phyloP scores from a whole-genome alignment of 1,139 yeast species.

The Geotrichum cucujoidarum region DNA sequence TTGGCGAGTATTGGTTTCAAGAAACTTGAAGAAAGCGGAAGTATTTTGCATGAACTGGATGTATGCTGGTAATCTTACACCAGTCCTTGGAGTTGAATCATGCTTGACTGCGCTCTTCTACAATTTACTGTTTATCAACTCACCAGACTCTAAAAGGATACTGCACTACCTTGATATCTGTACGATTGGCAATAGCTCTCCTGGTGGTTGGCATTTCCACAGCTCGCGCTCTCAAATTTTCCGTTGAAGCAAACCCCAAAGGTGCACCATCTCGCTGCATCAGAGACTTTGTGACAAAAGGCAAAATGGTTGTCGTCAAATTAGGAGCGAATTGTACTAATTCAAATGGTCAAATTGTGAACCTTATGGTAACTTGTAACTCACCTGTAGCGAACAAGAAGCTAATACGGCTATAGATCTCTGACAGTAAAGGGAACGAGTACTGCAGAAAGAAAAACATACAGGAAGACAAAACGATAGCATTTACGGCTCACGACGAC shows the following conservation, averaged over 20 bases:
- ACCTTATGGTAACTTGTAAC: slow-evolving; percentile 37
- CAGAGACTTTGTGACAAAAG: slow-evolving; percentile 81
- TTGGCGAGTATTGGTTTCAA: no score
- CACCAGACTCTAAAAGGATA: no score
- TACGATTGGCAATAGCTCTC: no score
- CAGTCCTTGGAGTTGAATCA: no score
- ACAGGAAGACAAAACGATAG: slow-evolving; percentile 62
- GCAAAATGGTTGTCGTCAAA: slow-evolving; percentile 80
- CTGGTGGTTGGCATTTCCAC: slow-evolving; percentile 20
- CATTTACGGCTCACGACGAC: slow-evolving; percentile 77
- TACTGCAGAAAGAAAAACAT: slow-evolving; percentile 40
- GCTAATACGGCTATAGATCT: slow-evolving; percentile 24
- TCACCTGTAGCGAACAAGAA: neutral
- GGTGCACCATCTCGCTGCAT: slow-evolving; percentile 56
- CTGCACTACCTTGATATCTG: no score
- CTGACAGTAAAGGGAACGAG: slow-evolving; percentile 39
- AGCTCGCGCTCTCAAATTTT: slow-evolving; percentile 34
- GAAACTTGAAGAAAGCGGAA: no score
- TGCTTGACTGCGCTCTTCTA: no score
- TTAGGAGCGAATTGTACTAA: slow-evolving; percentile 63
- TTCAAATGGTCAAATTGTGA: slow-evolving; percentile 82
- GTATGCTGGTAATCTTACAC: no score
- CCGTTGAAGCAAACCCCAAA: slow-evolving; percentile 33
- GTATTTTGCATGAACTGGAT: no score
- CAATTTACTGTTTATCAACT: no score